Evolutionary conservation across 1,139 yeast genomes (phyloP).

Genomic region (Zygoascus sp.): DNA sequence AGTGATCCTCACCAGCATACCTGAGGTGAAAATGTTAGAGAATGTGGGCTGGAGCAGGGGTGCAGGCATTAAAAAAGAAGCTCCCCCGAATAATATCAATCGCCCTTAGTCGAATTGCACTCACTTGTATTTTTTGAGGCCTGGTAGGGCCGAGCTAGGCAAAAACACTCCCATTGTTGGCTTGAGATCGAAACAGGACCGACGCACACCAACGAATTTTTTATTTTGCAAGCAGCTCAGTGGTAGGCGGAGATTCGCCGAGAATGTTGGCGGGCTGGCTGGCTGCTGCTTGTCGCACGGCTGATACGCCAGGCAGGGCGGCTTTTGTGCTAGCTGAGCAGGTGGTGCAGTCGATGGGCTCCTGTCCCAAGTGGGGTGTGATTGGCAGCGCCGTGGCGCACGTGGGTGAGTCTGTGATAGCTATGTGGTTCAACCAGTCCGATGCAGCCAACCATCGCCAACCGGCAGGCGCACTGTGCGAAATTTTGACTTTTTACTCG

Average conservation of each 20-base stretch:
- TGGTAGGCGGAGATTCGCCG: no score
- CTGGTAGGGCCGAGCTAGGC: slow-evolving; percentile 54
- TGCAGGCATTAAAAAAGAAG: no score
- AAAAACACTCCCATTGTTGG: slow-evolving; percentile 83
- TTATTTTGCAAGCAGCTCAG: no score
- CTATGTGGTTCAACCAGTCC: not conserved
- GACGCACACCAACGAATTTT: no score
- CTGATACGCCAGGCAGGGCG: no score
- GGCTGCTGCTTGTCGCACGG: no score
- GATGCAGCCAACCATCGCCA: not conserved
- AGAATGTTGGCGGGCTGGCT: no score
- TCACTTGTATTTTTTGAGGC: slow-evolving; percentile 64
- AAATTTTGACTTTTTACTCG: not conserved
- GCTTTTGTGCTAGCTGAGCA: no score
- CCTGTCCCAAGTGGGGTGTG: not conserved
- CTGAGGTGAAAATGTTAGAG: not conserved
- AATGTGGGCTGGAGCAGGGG: no score
- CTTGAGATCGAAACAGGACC: no score
- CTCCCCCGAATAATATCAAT: no score
- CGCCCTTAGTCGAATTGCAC: slow-evolving; percentile 26
- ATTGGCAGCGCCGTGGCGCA: not conserved
- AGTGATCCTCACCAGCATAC: slow-evolving; percentile 74
- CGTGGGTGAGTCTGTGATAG: not conserved
- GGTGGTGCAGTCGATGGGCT: not conserved
- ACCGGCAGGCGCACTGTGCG: not conserved